Evolutionary conservation across 306 rosid genomes (phyloP).

Genomic region (Cajanus cajan): DNA sequence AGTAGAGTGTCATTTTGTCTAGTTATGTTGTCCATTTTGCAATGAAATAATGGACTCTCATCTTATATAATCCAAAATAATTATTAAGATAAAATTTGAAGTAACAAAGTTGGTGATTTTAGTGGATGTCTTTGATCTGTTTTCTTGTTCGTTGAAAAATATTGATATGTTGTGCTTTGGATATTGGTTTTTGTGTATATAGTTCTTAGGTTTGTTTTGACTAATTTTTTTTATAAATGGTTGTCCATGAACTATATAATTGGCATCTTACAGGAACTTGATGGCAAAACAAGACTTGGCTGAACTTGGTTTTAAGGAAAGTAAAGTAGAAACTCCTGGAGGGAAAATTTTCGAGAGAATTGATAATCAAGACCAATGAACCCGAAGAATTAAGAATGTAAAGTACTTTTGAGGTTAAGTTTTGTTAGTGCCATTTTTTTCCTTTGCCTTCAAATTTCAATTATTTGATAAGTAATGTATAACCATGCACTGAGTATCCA

Average conservation of each 20-base stretch:
- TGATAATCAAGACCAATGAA: slow-evolving; percentile 27
- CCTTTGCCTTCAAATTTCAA: not conserved
- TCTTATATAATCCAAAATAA: not conserved
- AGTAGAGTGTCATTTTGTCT: slow-evolving; percentile 4
- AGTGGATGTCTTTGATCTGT: not conserved
- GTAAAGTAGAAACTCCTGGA: slow-evolving; percentile 30
- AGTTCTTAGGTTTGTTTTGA: slow-evolving; percentile 12
- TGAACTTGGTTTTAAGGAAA: slow-evolving; percentile 78
- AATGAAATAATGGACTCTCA: not conserved
- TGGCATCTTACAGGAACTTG: slow-evolving; percentile 69
- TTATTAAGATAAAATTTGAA: not conserved
- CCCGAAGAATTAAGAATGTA: slow-evolving; percentile 12
- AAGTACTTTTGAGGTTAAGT: slow-evolving; percentile 8
- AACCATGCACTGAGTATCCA: not conserved
- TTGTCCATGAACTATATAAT: slow-evolving; percentile 23
- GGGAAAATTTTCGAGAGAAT: slow-evolving; percentile 42
- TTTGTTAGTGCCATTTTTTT: slow-evolving; percentile 15
- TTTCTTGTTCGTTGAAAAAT: not conserved
- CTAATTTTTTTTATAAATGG: not conserved
- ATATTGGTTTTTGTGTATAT: not conserved
- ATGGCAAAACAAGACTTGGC: slow-evolving; percentile 97
- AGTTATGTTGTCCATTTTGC: not conserved
- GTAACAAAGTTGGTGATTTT: not conserved
- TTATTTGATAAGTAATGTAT: not conserved
- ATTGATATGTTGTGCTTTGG: not conserved